phyloP scores from a whole-genome alignment of 2,329 filamentous ascomycete genomes.

The Cadophora luteo-olivacea region DNA sequence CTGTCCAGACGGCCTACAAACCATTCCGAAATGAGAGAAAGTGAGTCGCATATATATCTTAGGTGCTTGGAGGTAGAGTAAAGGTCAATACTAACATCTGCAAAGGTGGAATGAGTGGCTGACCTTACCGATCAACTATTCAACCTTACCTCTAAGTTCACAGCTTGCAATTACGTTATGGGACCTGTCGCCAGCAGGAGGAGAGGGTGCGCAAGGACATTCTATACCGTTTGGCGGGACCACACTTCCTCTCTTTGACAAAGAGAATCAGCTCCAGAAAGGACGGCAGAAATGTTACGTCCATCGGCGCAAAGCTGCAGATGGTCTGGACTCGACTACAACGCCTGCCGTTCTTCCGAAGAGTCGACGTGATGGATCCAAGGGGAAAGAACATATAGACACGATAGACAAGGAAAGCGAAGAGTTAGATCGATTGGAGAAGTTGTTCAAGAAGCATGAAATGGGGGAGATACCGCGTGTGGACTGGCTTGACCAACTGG shows the following conservation, averaged over 20 bases:
- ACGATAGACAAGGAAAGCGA: conserved; percentile 74
- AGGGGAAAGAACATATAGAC: conserved; percentile 51
- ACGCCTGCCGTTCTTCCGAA: conserved; percentile 75
- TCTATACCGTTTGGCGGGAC: conserved; percentile 93
- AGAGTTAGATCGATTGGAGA: conserved; percentile 88
- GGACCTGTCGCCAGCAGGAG: conserved; percentile 86
- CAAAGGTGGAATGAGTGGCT: conserved; percentile 97
- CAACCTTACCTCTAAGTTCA: conserved; percentile 79
- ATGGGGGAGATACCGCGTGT: conserved; percentile 94
- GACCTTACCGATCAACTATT: conserved; percentile 82
- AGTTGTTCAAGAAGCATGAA: conserved; percentile 94
- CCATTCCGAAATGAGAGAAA: conserved; percentile 78
- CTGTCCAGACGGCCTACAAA: conserved; percentile 91
- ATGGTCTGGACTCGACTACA: conserved; percentile 79
- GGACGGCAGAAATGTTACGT: conserved; percentile 91
- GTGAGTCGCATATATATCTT: conserved; percentile 45
- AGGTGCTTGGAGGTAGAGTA: neutral
- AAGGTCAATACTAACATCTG: conserved; percentile 29
- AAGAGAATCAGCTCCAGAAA: conserved; percentile 88
- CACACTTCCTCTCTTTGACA: conserved; percentile 89
- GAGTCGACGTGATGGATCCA: conserved; percentile 57
- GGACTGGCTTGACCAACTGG: conserved; percentile 94
- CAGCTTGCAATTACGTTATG: conserved; percentile 92
- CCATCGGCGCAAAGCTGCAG: conserved; percentile 81
- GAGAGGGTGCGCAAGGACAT: conserved; percentile 72